Conservation (phyloP, 495 filamentous ascomycete species). For the Lasiosphaeria hispida region DNA sequence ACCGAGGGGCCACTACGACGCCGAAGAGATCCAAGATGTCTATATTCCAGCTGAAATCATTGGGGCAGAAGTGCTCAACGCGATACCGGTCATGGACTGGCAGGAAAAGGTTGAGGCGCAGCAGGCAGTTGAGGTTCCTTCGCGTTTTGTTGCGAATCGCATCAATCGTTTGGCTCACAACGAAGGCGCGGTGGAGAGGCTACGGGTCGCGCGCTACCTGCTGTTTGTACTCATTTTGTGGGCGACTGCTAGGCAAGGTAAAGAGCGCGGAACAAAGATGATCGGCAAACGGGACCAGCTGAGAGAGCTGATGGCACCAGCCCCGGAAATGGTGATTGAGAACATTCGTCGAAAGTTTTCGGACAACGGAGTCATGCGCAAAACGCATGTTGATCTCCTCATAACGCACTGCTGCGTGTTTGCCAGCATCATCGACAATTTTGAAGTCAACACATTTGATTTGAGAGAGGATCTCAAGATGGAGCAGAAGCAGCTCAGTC, state of each 20-base stretch:
- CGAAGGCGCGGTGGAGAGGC: constrained; percentile 52
- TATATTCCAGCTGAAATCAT: constrained; percentile 73
- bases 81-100: constrained; percentile 73
- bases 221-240: constrained; percentile 64
- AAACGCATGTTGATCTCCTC: constrained; percentile 61
- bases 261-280: constrained; percentile 39
- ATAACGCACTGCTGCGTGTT: constrained; percentile 68
- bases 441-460: constrained; percentile 71
- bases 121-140: constrained; percentile 52
- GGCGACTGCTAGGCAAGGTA: constrained; percentile 33
- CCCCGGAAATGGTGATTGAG: constrained; percentile 64
- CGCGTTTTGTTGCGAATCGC: constrained; percentile 65
- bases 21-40: constrained; percentile 72
- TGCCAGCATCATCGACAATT: constrained; percentile 70
- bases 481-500: constrained; percentile 59
- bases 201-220: constrained; percentile 67
- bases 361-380: constrained; percentile 56
- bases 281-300: constrained; percentile 51
- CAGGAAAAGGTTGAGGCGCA: constrained; percentile 60
- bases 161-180: constrained; percentile 55
- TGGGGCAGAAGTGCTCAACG: constrained; percentile 54
- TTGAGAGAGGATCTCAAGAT: constrained; percentile 76
- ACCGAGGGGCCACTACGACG: constrained; percentile 70
- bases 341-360: constrained; percentile 68
- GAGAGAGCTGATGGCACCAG: constrained; percentile 41